Evolutionary conservation across 257 asterid species (phyloP), one percentile per base, ranked within the genome.

Genomic region (Echium plantagineum): DNA sequence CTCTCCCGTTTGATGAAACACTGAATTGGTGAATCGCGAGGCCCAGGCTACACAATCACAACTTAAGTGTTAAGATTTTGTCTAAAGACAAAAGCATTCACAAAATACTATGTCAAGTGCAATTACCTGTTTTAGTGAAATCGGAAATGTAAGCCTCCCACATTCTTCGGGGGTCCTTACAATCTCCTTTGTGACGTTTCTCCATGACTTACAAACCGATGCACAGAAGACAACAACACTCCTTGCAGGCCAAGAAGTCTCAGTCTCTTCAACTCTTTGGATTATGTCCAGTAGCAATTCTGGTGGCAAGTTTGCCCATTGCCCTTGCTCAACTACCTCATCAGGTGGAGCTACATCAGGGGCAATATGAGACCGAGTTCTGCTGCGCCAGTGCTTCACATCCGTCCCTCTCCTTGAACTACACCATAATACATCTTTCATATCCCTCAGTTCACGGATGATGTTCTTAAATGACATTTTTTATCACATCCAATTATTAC

Each of bases 1-100:
- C 87, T 69, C 72, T 81, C 87, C 78, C 95, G 77, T 77, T 81
- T 83, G 74, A 86, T 86, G 78, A 70, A 86, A 73, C 95, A 86
- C 60, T 81, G 89, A 62, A 86, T 78, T 17, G 90, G 89, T 68
- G 77, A 57, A 71, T 83, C 94, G 35, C 87, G 83, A 8, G 94
- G 87, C 31, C 90, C 95, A 59, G 88, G 88, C 94, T 85, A 67
- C 21, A 21, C 17, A 55, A n/a, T 7, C 56, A 52, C 24, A 51
- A 51, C 7, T 13, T 30, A 21, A n/a, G 9, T 13, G 16, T 18
- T 52, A 52, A 17, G 21, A 52, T 18, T 21, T 18, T 55, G 13
- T 55, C 17, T 38, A 38, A 7, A 21, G 35, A 9, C 32, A 21
- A 1, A 9, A 55, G 38, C 3, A 21, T 21, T 6, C 17, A 2